Evolutionary conservation across 2,329 filamentous ascomycete genomes (phyloP).

Genomic region (Sphaerostilbella broomeana): DNA sequence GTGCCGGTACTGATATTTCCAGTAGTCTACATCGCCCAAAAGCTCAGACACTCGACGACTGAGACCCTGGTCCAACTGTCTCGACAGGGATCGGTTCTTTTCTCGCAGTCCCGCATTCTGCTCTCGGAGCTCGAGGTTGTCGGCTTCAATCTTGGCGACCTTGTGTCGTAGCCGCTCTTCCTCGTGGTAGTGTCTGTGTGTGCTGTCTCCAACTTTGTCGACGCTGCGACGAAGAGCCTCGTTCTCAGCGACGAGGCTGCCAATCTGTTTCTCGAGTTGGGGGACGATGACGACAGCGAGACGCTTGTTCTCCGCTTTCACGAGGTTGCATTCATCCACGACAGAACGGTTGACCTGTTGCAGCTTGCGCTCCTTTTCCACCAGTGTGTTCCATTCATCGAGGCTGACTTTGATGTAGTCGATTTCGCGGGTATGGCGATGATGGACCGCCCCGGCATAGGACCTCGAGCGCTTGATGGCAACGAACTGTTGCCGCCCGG

Average conservation of each 20-base stretch:
- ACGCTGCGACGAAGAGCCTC: constrained; percentile 31
- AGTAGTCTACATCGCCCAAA: constrained; percentile 28
- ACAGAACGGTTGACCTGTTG: constrained; percentile 31
- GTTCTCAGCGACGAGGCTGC: constrained; percentile 33
- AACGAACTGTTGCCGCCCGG: constrained; percentile 32
- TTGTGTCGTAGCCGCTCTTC: constrained; percentile 28
- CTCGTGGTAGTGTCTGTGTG: constrained; percentile 26
- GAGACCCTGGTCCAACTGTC: constrained; percentile 26
- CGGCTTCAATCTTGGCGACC: constrained; percentile 28
- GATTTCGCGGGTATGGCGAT: constrained; percentile 26
- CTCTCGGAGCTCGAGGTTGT: constrained; percentile 29
- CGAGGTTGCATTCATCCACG: constrained; percentile 24
- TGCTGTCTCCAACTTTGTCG: constrained; percentile 27
- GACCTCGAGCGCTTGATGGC: constrained; percentile 35
- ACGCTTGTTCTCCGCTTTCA: constrained; percentile 32
- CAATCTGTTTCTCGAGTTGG: constrained; percentile 32
- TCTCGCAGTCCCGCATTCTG: constrained; percentile 32
- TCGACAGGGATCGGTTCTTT: constrained; percentile 29
- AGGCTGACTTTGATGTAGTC: constrained; percentile 31
- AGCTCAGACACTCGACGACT: constrained; percentile 29
- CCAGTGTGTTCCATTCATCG: constrained; percentile 31
- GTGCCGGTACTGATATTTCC: constrained; percentile 27
- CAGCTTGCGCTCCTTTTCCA: constrained; percentile 31
- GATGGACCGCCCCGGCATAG: constrained; percentile 25
- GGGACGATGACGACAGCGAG: constrained; percentile 28